Conservation (phyloP, 495 filamentous ascomycete genomes). For the Aspergillus bertholletiae region DNA sequence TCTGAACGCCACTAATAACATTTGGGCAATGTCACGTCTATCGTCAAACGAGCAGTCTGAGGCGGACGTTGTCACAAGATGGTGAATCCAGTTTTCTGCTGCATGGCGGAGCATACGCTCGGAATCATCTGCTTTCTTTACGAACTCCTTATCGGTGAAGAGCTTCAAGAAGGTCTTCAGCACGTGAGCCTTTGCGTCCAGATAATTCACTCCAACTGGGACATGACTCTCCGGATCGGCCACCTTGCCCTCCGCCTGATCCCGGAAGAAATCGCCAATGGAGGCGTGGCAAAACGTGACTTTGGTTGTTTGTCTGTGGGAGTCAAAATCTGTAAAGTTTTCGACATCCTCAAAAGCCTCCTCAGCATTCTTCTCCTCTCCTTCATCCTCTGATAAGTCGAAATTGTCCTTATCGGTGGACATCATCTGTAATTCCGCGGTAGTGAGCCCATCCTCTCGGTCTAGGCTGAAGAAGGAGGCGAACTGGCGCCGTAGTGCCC, state of each 20-base stretch:
- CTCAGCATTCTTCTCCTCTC: too few relatives aligned
- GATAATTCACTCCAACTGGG: slow-evolving; percentile 16
- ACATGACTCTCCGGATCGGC: slow-evolving; percentile 6
- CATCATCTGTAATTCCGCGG: slow-evolving; percentile 20
- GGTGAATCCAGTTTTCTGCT: slow-evolving; percentile 2
- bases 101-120: slow-evolving; percentile 1
- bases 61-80: background rate
- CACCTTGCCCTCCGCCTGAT: slow-evolving; percentile 16
- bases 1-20: slow-evolving; percentile 1
- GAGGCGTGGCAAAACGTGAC: slow-evolving; percentile 32
- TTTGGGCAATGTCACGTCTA: slow-evolving; percentile 1
- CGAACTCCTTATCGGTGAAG: slow-evolving; percentile 3
- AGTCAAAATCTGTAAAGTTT: slow-evolving; percentile 22
- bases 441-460: slow-evolving; percentile 31
- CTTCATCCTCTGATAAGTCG: background rate
- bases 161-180: slow-evolving; percentile 5
- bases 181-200: slow-evolving; percentile 8
- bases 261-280: slow-evolving; percentile 31
- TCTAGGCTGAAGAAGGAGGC: slow-evolving; percentile 32
- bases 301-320: slow-evolving; percentile 23
- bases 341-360: slow-evolving; percentile 20
- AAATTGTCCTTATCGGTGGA: background rate
- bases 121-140: slow-evolving; percentile 2
- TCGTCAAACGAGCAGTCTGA: slow-evolving; percentile 4
- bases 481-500: slow-evolving; percentile 27